Base-by-base conservation (phyloP, 345 rosid species). In the Alliaria petiolata region DNA sequence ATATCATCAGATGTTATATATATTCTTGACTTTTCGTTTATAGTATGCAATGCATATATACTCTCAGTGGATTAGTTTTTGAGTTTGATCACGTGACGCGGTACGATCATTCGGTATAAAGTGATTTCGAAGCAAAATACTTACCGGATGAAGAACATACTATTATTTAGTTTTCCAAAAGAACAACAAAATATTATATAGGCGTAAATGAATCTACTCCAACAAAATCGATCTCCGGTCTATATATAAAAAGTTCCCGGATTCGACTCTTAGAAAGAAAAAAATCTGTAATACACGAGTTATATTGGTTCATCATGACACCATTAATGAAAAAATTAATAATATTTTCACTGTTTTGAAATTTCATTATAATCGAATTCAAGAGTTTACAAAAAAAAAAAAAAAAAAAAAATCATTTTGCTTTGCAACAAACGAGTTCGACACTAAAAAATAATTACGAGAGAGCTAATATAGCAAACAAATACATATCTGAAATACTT, bases 71-170 rank as follows among this genome's bases (percentile, higher is more conserved):
- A 14, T 52, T 53, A 30, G 42, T 51, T 59, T 40, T 10, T 61
- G 17, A 53, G 69, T 35, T n/a, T 52, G 36, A n/a, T 60, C 11
- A 31, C 25, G 11, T 52, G 57, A 28, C 58, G 38, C 12, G n/a
- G 7, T 31, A 54, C 22, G 52, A 59, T 39, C 64, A 43, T 12
- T 62, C 5, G 38, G 28, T 62, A n/a, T n/a, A 33, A 71, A 71
- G 55, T 71, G 16, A 71, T 53, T 34, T 43, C 26, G 63, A 62
- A 62, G 47, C 55, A 71, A 62, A 50, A 0, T 38, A 61, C 8
- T 60, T 30, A 51, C 7, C 5, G 33, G 25, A 28, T 51, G 42
- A 59, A 70, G 58, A 28, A 35, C 26, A 22, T n/a, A n/a, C n/a
- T 9, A 45, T 10, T 36, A n/a, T n/a, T n/a, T n/a, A n/a, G n/a